Base-by-base conservation (phyloP, 345 rosid species). In the Camelina laxa region DNA sequence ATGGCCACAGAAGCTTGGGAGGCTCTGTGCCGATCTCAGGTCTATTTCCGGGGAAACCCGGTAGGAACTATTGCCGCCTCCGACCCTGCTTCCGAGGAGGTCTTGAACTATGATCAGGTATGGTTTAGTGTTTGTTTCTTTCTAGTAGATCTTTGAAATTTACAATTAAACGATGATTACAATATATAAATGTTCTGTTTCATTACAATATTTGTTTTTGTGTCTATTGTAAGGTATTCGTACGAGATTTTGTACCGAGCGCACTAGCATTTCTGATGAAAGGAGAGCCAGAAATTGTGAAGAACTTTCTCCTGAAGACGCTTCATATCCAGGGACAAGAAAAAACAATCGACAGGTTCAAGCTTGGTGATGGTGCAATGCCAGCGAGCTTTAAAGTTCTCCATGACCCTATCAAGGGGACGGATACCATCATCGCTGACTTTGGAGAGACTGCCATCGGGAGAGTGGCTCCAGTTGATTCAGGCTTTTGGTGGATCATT, bases 1-100 rank as follows among this genome's bases (percentile, higher is more conserved):
- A 88, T 93, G 90, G 88, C 91, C 73, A 87, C 87, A 48, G 91
- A 93, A 41, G 98, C 97, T 6, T 93, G 98, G 98, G 96, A 93
- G 41, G 86, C 97, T 64, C 80, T 93, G 4, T 63, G 88, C 19
- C 81, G 82, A 14, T 88, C 97, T 20, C 76, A 86, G 49, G 97
- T 93, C 59, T 73, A 79, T 81, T 93, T 85, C 78, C 85, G 86
- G 48, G 84, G 84, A 65, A 89, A 89, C 62, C 96, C 98, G 0
- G 90, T 89, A 38, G 98, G 98, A 58, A 91, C 96, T 45, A 81
- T 93, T 15, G 98, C 94, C 0, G 97, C 97, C 0, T 65, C 75
- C 53, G 97, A 93, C 78, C 97, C 89, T 86, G 93, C 93, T 76
- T 89, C 96, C 0, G 97, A 93, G 69, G 98, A 93, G 79, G 90